Conservation (phyloP, 2,329 filamentous ascomycete species). For the Eutypella sp. region DNA sequence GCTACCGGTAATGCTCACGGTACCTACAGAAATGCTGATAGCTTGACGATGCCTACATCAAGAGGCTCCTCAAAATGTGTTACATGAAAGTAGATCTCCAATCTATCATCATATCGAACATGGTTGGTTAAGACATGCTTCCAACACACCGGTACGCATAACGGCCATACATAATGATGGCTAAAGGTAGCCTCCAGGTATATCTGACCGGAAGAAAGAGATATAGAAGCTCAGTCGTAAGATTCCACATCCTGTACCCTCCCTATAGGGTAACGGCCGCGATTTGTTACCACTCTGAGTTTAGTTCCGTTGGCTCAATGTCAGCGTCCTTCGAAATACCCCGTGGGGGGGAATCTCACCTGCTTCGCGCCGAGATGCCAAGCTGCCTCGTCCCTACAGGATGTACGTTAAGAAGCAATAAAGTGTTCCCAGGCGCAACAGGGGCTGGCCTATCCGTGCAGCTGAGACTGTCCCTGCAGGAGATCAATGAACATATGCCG, state of each 20-base stretch:
- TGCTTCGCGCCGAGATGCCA: background rate
- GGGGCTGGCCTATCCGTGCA: background rate
- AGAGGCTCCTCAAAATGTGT: too few species aligned
- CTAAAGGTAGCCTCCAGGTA: too few species aligned
- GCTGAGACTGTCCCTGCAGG: background rate
- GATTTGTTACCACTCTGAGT: background rate
- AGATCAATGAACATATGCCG: background rate
- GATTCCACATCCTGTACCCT: background rate
- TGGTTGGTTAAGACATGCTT: too few species aligned
- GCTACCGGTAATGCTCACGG: too few species aligned
- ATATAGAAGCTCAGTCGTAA: background rate
- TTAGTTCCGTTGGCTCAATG: background rate
- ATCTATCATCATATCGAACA: too few species aligned
- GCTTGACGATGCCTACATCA: too few species aligned
- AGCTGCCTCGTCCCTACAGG: background rate
- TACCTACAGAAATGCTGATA: too few species aligned
- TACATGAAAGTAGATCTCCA: too few species aligned
- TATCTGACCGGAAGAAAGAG: too few species aligned
- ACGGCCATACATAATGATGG: too few species aligned
- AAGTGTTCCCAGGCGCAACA: too few species aligned
- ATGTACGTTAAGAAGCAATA: background rate
- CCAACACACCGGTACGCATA: too few species aligned
- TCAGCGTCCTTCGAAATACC: background rate
- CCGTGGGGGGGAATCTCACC: background rate
- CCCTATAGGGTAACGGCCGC: background rate